Evolutionary conservation across 164 flowering plant species (phyloP), one percentile per base, ranked within the genome.

Genomic region (Hamamelis virginiana): DNA sequence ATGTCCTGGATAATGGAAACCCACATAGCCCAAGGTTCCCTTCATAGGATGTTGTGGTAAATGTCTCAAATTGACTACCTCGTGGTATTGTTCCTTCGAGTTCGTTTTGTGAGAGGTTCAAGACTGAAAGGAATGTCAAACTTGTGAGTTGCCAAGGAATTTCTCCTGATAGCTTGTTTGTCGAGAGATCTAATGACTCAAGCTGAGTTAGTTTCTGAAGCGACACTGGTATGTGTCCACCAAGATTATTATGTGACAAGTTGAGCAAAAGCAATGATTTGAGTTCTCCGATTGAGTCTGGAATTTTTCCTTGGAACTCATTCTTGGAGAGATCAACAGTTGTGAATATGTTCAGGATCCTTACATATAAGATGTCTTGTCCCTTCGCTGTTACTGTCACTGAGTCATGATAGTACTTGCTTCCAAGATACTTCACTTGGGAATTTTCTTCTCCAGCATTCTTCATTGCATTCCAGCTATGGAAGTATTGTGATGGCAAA

Each of bases 111-210:
- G n/a, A n/a, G n/a, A n/a, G n/a, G n/a, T n/a, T n/a, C n/a, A n/a
- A n/a, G n/a, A n/a, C n/a, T n/a, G n/a, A n/a, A n/a, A n/a, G n/a
- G n/a, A n/a, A n/a, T n/a, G n/a, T n/a, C n/a, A n/a, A n/a, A n/a
- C n/a, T n/a, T n/a, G n/a, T n/a, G n/a, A n/a, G n/a, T 14, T 71
- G 14, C 11, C 0, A 41, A 9, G 77, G 77, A 16, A 78, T 74
- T 19, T 41, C 27, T 18, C 80, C 77, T 10, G 75, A 56, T 11
- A 78, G 41, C n/a, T 64, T 60, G 62, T 78, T 78, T 1, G 6
- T 21, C 1, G 80, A 71, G 13, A 78, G 72, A 16, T 78, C 80
- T 51, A 74, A 62, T 0, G 75, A 59, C 62, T 78, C 80, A 5
- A 77, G 74, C 13, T 9, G 14, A 3, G 27, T 13, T 1, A 77